These are phyloP conservation scores for Bidens hawaiensis DNA, from an alignment of 140 eudicot species.

Conservation along the genomic window DNA sequence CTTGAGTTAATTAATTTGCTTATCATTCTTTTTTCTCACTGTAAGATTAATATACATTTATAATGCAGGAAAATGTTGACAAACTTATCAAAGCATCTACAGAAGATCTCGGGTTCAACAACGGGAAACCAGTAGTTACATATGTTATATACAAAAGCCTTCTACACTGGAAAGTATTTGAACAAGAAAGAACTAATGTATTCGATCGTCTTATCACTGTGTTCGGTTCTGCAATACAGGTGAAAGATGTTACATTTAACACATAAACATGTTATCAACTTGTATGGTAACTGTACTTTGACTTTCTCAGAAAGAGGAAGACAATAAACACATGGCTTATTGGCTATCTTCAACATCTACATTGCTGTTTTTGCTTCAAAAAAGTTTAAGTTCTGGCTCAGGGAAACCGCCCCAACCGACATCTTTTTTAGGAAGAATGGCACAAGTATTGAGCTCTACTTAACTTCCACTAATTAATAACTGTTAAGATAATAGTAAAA, in stretches of 20 bases:
- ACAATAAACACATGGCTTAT: conserved; percentile 65
- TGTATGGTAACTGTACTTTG: conserved; percentile 13
- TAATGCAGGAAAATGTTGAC: conserved; percentile 64
- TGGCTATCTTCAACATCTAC: conserved; percentile 90
- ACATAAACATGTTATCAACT: conserved; percentile 9
- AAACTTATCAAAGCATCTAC: conserved; percentile 54
- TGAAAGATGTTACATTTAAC: conserved; percentile 17
- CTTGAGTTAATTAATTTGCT: conserved; percentile 4
- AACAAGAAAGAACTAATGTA: conserved; percentile 78
- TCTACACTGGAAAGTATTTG: conserved; percentile 80
- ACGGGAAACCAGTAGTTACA: conserved; percentile 92
- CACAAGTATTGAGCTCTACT: conserved; percentile 47
- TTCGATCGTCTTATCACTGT: conserved; percentile 85
- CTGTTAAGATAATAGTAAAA: no score
- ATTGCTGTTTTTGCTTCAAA: conserved; percentile 68
- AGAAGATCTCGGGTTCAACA: conserved; percentile 73
- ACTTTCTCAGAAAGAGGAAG: conserved; percentile 52
- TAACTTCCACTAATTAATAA: background rate
- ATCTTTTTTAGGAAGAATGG: conserved; percentile 77
- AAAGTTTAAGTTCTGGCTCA: conserved; percentile 44
- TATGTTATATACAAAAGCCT: conserved; percentile 84
- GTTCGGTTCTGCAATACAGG: conserved; percentile 84
- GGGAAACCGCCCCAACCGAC: conserved; percentile 75
- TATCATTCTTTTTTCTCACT: background rate
- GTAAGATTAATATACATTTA: background rate